Evolutionary conservation across 768 basidiomycete genomes (phyloP).

Genomic region (Hypholoma fasciculare): DNA sequence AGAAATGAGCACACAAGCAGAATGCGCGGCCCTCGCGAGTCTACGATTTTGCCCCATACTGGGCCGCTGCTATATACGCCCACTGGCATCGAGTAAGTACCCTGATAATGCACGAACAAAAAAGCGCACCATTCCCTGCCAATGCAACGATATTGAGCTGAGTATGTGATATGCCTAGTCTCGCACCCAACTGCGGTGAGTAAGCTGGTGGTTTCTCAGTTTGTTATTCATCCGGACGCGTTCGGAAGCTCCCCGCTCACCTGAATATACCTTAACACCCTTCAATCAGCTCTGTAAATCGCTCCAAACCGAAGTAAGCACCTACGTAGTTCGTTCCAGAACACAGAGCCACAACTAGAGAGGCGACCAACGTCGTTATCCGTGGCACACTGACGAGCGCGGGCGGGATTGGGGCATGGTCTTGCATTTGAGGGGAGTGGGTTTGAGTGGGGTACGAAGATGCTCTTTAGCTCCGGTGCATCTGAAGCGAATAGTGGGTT

Average conservation of each 20-base stretch:
- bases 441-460: neutral
- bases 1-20: conserved; percentile 60
- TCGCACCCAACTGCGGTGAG: conserved; percentile 81
- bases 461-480: conserved; percentile 7
- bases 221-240: neutral
- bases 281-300: conserved; percentile 6
- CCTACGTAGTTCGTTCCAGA: conserved; percentile 79
- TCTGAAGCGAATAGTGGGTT: conserved; percentile 3
- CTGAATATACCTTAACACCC: conserved; percentile 38
- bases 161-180: conserved; percentile 75
- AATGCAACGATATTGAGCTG: conserved; percentile 79
- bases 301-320: conserved; percentile 8
- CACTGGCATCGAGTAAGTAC: conserved; percentile 36
- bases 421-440: conserved; percentile 16
- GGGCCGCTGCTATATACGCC: conserved; percentile 81
- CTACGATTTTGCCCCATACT: conserved; percentile 78
- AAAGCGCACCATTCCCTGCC: conserved; percentile 68
- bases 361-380: conserved; percentile 50
- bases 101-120: neutral
- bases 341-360: conserved; percentile 59
- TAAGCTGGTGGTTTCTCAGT: conserved; percentile 52
- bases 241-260: conserved; percentile 23
- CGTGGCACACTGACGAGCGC: conserved; percentile 39
- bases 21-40: conserved; percentile 68
- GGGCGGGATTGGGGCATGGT: conserved; percentile 19